These are phyloP conservation scores for Lepraria neglecta DNA, from an alignment of 495 filamentous ascomycete genomes.

Conservation along the genomic window DNA sequence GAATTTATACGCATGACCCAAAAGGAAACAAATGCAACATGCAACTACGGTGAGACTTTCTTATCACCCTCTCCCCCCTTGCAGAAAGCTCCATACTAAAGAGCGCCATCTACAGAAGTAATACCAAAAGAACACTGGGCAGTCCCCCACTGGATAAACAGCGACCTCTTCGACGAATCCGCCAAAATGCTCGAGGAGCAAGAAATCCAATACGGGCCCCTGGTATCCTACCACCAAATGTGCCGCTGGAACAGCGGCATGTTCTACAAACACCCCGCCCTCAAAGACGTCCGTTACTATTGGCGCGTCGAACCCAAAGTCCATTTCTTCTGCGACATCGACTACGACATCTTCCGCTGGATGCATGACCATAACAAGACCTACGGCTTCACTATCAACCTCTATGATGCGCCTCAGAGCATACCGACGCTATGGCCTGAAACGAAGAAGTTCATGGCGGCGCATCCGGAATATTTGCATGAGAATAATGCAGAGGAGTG, in stretches of 20 bases:
- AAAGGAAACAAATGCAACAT: conserved; percentile 75
- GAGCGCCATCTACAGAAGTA: conserved; percentile 46
- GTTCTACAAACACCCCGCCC: conserved; percentile 93
- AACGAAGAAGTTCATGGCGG: conserved; percentile 77
- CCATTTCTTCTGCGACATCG: conserved; percentile 97
- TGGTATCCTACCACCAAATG: conserved; percentile 96
- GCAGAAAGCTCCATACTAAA: background rate
- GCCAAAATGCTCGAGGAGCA: conserved; percentile 75
- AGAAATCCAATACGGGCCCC: conserved; percentile 79
- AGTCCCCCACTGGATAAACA: conserved; percentile 84
- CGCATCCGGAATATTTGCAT: conserved; percentile 74
- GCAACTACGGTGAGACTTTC: conserved; percentile 62
- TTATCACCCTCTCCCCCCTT: background rate
- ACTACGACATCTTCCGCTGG: conserved; percentile 98
- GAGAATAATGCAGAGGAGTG: conserved; percentile 81
- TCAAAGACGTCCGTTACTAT: conserved; percentile 79
- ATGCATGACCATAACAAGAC: conserved; percentile 97
- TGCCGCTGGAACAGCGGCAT: conserved; percentile 98
- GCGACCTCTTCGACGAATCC: conserved; percentile 77
- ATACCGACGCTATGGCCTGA: conserved; percentile 94
- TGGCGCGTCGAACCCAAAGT: conserved; percentile 99
- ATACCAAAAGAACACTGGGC: conserved; percentile 96
- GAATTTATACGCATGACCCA: conserved; percentile 83
- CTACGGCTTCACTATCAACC: conserved; percentile 97
- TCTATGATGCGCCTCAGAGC: conserved; percentile 83